Evolutionary conservation across 1,284 basidiomycete species (phyloP), one percentile per base, ranked within the genome.

Genomic region (Trametes pubescens): DNA sequence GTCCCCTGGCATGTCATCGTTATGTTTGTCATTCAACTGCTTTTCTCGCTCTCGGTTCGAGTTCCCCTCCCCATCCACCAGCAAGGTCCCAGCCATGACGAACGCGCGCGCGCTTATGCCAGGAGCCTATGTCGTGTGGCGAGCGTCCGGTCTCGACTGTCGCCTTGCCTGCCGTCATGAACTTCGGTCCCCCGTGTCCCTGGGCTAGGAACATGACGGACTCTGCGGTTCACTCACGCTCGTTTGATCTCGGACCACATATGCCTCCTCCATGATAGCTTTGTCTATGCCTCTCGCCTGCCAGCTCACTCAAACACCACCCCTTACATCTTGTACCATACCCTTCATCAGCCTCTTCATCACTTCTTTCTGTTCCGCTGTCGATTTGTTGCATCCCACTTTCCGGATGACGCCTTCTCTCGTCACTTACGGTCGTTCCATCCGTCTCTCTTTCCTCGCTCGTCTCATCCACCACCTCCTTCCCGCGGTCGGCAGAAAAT

Each of bases 11-110:
- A 71, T 71, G 65, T 71, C 68, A 67, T 67, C 68, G 71, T 72
- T 71, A 72, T 71, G 69, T 68, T 68, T 69, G 69, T 72, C 71
- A 69, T 65, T 64, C 67, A 68, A 64, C 68, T 71, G 69, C 68
- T 71, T 69, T 72, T 57, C 59, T 59, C 62, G 69, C 67, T 69
- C 57, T 70, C 65, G 65, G 66, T 68, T 64, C 61, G 66, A 69
- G 61, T 56, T 38, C 52, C 61, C 46, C 59, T 37, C 57, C 47
- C 56, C 61, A 35, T 52, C 55, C 24, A n/a, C 14, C 47, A 44
- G 44, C 59, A 68, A 61, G 67, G 57, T 8, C 40, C 52, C 54
- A 64, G 57, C 62, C 62, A 66, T 64, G 67, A 68, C 62, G 60
- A 54, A 62, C 60, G 51, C 57, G 59, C 63, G 61, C 56, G 60